phyloP scores from a whole-genome alignment of 106 monocot species.

The Narthecium ossifragum region DNA sequence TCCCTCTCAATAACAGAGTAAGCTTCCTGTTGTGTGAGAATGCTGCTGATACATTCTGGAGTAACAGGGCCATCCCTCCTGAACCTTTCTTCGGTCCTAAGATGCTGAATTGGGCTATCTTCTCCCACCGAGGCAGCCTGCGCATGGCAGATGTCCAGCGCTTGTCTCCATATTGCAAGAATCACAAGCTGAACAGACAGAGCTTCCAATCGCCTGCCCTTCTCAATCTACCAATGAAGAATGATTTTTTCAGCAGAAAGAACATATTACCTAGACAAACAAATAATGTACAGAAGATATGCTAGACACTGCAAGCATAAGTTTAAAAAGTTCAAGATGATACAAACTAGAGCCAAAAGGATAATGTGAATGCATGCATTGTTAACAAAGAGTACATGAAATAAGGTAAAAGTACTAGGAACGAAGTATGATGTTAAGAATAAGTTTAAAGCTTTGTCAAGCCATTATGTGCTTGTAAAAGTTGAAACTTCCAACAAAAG shows the following conservation, averaged over 20 bases:
- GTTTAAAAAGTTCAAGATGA: too few relatives aligned
- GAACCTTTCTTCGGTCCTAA: constrained; percentile 7
- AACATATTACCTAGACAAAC: background rate
- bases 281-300: background rate
- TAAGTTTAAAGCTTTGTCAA: too few relatives aligned
- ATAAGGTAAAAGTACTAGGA: too few relatives aligned
- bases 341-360: too few relatives aligned
- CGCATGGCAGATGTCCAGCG: constrained; percentile 72
- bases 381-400: too few relatives aligned
- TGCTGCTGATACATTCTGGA: constrained; percentile 14
- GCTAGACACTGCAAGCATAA: too few relatives aligned
- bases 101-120: constrained; percentile 54
- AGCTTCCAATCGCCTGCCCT: constrained; percentile 53
- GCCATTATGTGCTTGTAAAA: too few relatives aligned
- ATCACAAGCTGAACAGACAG: constrained; percentile 86
- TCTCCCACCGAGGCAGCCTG: constrained; percentile 57
- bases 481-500: too few relatives aligned
- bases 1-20: constrained; percentile 62
- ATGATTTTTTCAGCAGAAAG: background rate
- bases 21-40: constrained; percentile 25
- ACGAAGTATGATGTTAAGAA: too few relatives aligned
- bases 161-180: constrained; percentile 97
- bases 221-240: constrained; percentile 29
- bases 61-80: constrained; percentile 18
- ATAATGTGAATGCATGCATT: too few relatives aligned